phyloP scores from a whole-genome alignment of 805 yeast species.

The Ogataea ramenticola region DNA sequence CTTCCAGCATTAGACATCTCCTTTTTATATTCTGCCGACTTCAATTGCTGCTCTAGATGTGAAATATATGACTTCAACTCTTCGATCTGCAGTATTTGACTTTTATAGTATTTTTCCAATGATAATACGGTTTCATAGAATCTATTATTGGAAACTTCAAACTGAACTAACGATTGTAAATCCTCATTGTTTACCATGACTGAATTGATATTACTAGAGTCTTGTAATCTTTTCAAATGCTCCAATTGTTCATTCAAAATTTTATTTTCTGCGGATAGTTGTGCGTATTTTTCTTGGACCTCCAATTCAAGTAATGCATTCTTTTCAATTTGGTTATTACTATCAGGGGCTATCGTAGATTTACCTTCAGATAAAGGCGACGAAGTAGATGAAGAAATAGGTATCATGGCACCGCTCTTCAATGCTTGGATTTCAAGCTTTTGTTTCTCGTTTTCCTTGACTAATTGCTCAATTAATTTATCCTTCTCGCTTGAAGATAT shows the following conservation, averaged over 20 bases:
- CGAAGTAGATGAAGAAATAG: neutral
- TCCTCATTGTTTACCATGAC: conserved; percentile 53
- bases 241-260: conserved; percentile 61
- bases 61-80: conserved; percentile 53
- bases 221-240: conserved; percentile 59
- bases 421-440: conserved; percentile 41
- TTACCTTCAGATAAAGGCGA: neutral
- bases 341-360: neutral
- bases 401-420: conserved; percentile 11
- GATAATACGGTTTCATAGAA: conserved; percentile 36
- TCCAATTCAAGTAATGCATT: conserved; percentile 1
- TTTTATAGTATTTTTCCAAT: conserved; percentile 40
- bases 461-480: conserved; percentile 47
- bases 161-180: conserved; percentile 48
- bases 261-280: conserved; percentile 52
- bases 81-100: conserved; percentile 44
- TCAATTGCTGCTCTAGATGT: conserved; percentile 51
- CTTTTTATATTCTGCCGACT: conserved; percentile 9
- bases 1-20: neutral
- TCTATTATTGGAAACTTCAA: conserved; percentile 18
- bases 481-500: conserved; percentile 32
- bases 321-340: neutral
- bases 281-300: conserved; percentile 26
- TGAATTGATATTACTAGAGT: conserved; percentile 25
- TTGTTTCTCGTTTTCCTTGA: conserved; percentile 55